A percentile compares a stretch with the other conserved stretches of the same genome.
phyloP scores from a whole-genome alignment of 2,329 filamentous ascomycete genomes.

The Fusarium continuum region DNA sequence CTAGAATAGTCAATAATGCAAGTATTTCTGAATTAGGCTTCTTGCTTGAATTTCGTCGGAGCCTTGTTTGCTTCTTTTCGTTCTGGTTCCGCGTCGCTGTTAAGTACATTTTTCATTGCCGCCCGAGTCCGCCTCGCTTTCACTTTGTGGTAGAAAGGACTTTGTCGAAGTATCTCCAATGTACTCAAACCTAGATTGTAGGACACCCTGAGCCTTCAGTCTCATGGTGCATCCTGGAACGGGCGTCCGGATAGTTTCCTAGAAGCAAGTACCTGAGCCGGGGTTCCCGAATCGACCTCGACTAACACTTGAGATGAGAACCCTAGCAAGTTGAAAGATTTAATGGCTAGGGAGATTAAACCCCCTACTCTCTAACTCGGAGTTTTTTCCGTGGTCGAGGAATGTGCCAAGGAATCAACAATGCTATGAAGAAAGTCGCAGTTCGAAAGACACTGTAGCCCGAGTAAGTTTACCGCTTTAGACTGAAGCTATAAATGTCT shows the following conservation, averaged over 20 bases:
- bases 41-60: neutral
- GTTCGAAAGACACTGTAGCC: neutral
- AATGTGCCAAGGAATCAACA: constrained; percentile 23
- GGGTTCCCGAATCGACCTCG: neutral
- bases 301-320: constrained; percentile 4
- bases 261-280: constrained; percentile 22
- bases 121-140: neutral
- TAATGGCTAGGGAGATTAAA: constrained; percentile 6
- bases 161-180: neutral
- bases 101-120: neutral
- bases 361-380: neutral
- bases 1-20: neutral
- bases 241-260: constrained; percentile 12
- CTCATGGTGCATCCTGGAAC: constrained; percentile 11
- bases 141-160: neutral
- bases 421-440: neutral
- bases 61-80: neutral
- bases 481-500: neutral
- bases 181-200: neutral
- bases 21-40: neutral
- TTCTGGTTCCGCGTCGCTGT: neutral
- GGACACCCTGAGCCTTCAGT: neutral
- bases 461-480: neutral
- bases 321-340: neutral
- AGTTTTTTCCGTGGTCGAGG: neutral